These are phyloP conservation scores for Pythium folliculosum DNA, from an alignment of 352 stramenopile genomes.

Conservation along the genomic window DNA sequence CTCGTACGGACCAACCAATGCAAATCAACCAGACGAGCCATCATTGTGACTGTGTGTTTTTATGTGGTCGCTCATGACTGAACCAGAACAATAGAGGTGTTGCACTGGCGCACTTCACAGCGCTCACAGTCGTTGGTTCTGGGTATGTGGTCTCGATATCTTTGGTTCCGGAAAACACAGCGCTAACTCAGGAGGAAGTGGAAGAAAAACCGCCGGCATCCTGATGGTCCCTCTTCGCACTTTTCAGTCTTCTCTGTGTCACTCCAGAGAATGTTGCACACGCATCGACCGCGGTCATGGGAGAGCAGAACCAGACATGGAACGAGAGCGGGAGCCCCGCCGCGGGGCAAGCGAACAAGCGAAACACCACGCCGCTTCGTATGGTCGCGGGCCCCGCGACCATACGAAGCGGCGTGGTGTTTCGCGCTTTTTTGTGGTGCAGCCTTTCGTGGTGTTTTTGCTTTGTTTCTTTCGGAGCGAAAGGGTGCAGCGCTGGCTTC, in stretches of 20 bases:
- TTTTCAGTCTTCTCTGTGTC: not conserved
- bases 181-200: not conserved
- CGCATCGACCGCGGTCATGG: not conserved
- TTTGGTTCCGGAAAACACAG: conserved; percentile 12
- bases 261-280: conserved; percentile 1
- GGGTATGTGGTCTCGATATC: conserved; percentile 4
- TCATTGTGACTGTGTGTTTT: not conserved
- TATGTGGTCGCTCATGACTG: not conserved
- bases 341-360: too few species aligned
- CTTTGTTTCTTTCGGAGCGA: not conserved
- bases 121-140: not conserved
- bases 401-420: not conserved
- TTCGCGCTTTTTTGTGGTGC: not conserved
- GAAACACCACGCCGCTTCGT: too few species aligned
- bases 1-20: not conserved
- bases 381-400: too few species aligned
- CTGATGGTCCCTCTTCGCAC: not conserved
- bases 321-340: too few species aligned
- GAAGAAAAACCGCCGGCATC: not conserved
- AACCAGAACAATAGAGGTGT: not conserved
- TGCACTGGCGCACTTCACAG: too few species aligned
- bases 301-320: conserved; percentile 8
- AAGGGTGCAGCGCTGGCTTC: not conserved
- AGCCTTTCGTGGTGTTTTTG: not conserved
- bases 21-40: conserved; percentile 1